phyloP scores from a whole-genome alignment of 306 rosid species.

The Prosopis cineraria region DNA sequence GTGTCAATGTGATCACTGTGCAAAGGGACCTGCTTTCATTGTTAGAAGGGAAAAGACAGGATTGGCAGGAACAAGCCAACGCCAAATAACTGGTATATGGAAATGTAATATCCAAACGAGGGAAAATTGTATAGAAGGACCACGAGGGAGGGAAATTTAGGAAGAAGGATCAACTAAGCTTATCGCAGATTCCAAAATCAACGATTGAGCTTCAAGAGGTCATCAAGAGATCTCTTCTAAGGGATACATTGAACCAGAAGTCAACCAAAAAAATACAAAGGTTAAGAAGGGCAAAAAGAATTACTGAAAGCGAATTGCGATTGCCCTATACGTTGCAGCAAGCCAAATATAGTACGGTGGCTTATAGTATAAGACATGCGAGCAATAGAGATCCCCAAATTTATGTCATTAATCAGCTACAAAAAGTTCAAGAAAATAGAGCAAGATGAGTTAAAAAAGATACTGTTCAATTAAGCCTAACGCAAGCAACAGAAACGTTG shows the following conservation, averaged over 20 bases:
- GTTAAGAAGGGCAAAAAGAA: not conserved
- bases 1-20: not conserved
- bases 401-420: conserved; percentile 3
- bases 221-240: too few species aligned
- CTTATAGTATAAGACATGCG: not conserved
- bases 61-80: not conserved
- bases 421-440: not conserved
- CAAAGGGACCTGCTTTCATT: not conserved
- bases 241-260: not conserved
- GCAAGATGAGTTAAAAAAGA: not conserved
- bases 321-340: not conserved
- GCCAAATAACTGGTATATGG: too few species aligned
- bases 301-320: not conserved
- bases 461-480: not conserved
- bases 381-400: conserved; percentile 4
- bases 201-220: too few species aligned
- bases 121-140: too few species aligned
- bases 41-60: not conserved
- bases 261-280: not conserved
- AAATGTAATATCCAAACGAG: too few species aligned
- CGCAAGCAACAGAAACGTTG: not conserved
- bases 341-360: not conserved
- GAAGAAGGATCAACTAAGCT: too few species aligned
- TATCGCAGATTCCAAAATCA: too few species aligned
- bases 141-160: too few species aligned